Evolutionary conservation across 148 eudicot species (phyloP).

Genomic region (Rhododendron williamsianum): DNA sequence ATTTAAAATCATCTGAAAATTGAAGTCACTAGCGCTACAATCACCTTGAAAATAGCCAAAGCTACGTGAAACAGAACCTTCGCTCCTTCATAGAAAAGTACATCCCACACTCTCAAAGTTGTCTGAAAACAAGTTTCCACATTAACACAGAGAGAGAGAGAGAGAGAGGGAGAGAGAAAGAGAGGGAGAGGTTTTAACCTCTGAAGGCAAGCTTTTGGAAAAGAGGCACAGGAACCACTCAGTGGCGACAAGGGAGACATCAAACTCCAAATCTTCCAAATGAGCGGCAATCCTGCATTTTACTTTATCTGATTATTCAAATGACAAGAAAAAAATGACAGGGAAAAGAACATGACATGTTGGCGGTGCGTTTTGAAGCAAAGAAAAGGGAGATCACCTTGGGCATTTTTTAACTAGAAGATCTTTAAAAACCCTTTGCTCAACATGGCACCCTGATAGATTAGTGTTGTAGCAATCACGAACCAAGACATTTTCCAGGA

Average conservation of each 20-base stretch:
- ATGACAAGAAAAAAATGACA: background rate
- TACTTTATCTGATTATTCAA: background rate
- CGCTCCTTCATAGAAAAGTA: slow-evolving; percentile 90
- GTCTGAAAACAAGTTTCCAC: slow-evolving; percentile 43
- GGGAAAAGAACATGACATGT: background rate
- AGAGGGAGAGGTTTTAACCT: slow-evolving; percentile 36
- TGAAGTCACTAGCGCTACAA: background rate
- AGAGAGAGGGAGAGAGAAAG: slow-evolving; percentile 10
- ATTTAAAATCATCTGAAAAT: background rate
- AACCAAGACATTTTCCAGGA: slow-evolving; percentile 75
- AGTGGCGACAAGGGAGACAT: slow-evolving; percentile 82
- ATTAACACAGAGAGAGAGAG: background rate
- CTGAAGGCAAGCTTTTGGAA: slow-evolving; percentile 90
- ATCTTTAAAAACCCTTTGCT: slow-evolving; percentile 88
- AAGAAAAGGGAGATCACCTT: slow-evolving; percentile 35
- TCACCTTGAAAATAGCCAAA: slow-evolving; percentile 83
- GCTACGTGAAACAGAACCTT: slow-evolving; percentile 74
- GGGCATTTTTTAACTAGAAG: slow-evolving; percentile 71
- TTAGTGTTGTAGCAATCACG: slow-evolving; percentile 75
- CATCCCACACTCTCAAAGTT: slow-evolving; percentile 88
- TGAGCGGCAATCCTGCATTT: slow-evolving; percentile 76
- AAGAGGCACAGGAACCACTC: slow-evolving; percentile 96
- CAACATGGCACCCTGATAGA: slow-evolving; percentile 91
- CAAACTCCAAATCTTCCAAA: slow-evolving; percentile 74
- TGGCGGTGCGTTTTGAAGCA: background rate